Conservation (phyloP, 495 filamentous ascomycete species). For the Echria macrotheca region DNA sequence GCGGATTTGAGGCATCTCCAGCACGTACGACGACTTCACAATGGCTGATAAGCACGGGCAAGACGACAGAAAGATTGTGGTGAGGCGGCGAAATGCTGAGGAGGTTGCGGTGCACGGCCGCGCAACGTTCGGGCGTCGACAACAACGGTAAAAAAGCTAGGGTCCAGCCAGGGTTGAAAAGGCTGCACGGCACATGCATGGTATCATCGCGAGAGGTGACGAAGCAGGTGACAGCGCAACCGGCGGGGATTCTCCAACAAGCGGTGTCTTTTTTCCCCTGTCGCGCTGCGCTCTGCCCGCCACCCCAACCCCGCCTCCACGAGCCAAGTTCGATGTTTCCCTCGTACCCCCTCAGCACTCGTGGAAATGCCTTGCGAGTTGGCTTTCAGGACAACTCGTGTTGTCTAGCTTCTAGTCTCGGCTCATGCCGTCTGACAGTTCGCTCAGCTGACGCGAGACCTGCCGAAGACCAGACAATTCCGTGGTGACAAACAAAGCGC, state of each 20-base stretch:
- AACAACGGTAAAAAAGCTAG: slow-evolving; percentile 4
- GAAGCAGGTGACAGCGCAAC: slow-evolving; percentile 3
- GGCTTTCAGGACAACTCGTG: neutral
- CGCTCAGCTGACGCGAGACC: neutral
- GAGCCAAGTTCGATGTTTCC: neutral
- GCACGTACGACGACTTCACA: no score
- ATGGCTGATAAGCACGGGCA: neutral
- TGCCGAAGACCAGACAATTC: neutral
- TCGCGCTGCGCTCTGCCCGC: neutral
- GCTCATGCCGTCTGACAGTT: no score
- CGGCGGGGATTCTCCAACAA: slow-evolving; percentile 4
- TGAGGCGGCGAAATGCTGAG: slow-evolving; percentile 1
- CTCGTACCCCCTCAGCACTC: neutral
- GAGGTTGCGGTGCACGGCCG: neutral
- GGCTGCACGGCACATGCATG: neutral
- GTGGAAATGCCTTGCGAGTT: neutral
- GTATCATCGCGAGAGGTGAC: slow-evolving; percentile 4
- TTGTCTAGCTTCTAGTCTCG: no score
- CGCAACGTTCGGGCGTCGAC: slow-evolving; percentile 7
- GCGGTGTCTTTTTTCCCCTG: slow-evolving; percentile 8
- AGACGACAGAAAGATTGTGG: neutral
- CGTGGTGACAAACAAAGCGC: no score
- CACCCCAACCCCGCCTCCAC: neutral
- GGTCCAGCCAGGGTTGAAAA: slow-evolving; percentile 1
- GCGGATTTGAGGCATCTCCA: no score